Conservation (phyloP, 441 rosid genomes). For the Kokia cookei region DNA sequence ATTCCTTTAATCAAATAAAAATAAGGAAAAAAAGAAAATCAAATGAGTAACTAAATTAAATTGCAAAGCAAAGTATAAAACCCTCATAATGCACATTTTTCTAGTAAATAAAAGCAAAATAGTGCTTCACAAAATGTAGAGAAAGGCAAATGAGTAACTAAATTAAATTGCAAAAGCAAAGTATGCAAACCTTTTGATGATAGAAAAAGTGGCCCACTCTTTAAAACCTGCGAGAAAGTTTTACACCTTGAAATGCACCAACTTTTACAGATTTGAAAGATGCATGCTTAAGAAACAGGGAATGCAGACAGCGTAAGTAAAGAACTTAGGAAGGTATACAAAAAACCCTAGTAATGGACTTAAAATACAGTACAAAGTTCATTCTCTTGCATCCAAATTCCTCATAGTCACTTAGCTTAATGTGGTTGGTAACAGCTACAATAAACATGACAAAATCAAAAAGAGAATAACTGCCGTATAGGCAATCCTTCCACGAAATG, state of each 20-base stretch:
- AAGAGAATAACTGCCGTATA: background rate
- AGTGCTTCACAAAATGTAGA: background rate
- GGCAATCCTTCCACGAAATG: constrained; percentile 1
- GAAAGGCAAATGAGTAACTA: background rate
- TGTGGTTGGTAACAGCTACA: background rate
- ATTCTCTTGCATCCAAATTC: background rate
- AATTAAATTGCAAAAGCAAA: constrained; percentile 3
- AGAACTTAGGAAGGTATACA: background rate
- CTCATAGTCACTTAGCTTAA: background rate
- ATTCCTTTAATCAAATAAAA: constrained; percentile 51
- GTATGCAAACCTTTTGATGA: constrained; percentile 77
- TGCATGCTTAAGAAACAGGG: background rate
- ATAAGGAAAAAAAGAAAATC: background rate
- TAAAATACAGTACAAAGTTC: background rate
- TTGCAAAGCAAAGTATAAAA: background rate
- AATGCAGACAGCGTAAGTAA: background rate
- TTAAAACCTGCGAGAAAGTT: constrained; percentile 61
- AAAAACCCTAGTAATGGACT: background rate
- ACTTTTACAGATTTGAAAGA: background rate
- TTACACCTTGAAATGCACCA: background rate
- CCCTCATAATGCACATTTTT: background rate
- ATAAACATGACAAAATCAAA: background rate
- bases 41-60: background rate
- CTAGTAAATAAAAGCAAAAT: background rate
- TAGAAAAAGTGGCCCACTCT: constrained; percentile 89